phyloP scores from a whole-genome alignment of 1,284 basidiomycete genomes.

The Sutorius eximius region DNA sequence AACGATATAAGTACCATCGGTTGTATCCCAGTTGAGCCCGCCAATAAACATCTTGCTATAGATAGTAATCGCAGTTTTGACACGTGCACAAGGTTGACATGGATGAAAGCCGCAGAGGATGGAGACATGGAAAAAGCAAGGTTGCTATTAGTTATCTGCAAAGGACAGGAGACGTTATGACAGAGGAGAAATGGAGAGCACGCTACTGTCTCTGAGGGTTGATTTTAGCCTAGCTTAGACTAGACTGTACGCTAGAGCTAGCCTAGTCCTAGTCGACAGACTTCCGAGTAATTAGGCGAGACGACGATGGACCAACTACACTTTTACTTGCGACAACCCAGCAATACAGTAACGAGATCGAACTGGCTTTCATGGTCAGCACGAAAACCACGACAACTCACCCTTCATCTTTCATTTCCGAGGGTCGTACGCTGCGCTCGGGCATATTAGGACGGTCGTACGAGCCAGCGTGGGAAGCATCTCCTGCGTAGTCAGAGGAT shows the following conservation, averaged over 20 bases:
- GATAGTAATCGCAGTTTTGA: constrained; percentile 31
- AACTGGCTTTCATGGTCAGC: constrained; percentile 15
- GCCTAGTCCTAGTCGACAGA: constrained; percentile 60
- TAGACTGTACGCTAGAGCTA: constrained; percentile 63
- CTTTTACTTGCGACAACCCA: constrained; percentile 34
- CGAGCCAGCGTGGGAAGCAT: constrained; percentile 30
- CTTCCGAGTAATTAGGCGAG: constrained; percentile 40
- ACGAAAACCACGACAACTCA: constrained; percentile 50
- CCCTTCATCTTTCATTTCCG: constrained; percentile 99
- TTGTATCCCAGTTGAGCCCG: constrained; percentile 96
- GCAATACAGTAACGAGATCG: constrained; percentile 22
- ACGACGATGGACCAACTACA: constrained; percentile 56
- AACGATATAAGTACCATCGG: constrained; percentile 72
- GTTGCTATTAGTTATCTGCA: constrained; percentile 77
- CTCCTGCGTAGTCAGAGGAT: constrained; percentile 51
- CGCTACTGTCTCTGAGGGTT: constrained; percentile 67
- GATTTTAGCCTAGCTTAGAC: constrained; percentile 71
- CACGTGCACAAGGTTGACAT: constrained; percentile 29
- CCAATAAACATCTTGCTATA: constrained; percentile 98
- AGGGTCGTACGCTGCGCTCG: constrained; percentile 77
- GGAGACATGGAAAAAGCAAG: constrained; percentile 36
- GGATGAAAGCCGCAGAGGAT: constrained; percentile 39
- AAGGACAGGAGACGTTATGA: constrained; percentile 63
- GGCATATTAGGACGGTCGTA: constrained; percentile 48
- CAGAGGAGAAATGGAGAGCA: constrained; percentile 55